A percentile compares a stretch with the other conserved stretches of the same genome.
These are phyloP conservation scores for Blastocystis sp. DNA, from an alignment of 352 stramenopile genomes.

Conservation along the genomic window DNA sequence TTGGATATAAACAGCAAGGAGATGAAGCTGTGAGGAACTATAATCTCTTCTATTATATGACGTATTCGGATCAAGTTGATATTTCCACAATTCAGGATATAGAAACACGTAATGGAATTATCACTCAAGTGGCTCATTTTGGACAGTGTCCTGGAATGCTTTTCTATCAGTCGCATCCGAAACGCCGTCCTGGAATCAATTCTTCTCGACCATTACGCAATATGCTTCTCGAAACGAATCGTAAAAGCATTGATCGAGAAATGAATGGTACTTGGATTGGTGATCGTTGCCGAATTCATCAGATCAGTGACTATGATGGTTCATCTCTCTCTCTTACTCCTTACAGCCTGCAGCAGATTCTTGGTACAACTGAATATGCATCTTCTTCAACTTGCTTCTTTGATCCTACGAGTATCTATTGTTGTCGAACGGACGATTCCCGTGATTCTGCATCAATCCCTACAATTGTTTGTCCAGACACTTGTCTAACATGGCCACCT, in stretches of 20 bases:
- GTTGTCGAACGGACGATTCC: neutral
- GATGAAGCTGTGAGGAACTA: constrained; percentile 79
- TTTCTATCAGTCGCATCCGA: neutral
- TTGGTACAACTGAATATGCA: neutral
- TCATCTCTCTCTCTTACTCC: neutral
- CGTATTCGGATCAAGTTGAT: constrained; percentile 85
- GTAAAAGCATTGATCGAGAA: neutral
- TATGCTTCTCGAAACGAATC: neutral
- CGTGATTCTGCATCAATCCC: neutral
- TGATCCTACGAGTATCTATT: neutral
- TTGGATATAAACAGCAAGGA: constrained; percentile 92
- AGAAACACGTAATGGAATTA: neutral
- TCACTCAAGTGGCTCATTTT: constrained; percentile 89
- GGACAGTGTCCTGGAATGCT: constrained; percentile 72
- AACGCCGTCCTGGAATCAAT: neutral
- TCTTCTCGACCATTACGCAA: neutral
- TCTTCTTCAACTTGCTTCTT: neutral
- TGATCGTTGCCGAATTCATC: neutral
- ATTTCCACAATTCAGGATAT: constrained; percentile 67
- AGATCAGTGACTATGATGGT: neutral
- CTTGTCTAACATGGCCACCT: neutral
- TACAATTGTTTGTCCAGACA: neutral
- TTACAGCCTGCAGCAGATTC: neutral
- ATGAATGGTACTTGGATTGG: neutral
- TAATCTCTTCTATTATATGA: constrained; percentile 95